Base-by-base conservation (phyloP, 176 grass and related monocot species). In the Cymbopogon citratus region DNA sequence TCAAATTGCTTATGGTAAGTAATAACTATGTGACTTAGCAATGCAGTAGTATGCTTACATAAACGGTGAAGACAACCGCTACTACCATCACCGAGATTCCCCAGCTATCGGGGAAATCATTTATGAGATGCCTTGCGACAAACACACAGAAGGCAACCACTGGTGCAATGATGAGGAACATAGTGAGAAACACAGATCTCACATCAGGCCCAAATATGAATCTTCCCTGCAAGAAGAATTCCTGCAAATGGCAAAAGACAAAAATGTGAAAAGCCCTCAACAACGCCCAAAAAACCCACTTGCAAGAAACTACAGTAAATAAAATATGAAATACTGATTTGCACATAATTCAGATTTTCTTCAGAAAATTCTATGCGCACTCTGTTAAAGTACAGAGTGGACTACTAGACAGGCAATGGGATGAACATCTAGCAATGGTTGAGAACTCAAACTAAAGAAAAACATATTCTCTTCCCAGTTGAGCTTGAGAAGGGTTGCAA, bases 201-300 rank as follows among this genome's bases (percentile, higher is more conserved):
- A 78, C 92, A 85, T 98, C 95, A 49, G 95, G 95, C 54, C 95
- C 95, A 92, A 93, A 98, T 84, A 98, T 95, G 84, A 98, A 93
- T 80, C 95, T 94, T 83, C 95, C 95, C 89, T 88, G 86, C 83
- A 98, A 89, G 79, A 98, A 84, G 82, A 98, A 98, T 79, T 86
- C 85, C 95, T 98, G 87, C 48, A 75, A 63, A 88, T 25, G 63
- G 14, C 26, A 33, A 80, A 63, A 87, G 15, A 71, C 12, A 62
- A 69, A 5, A 65, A 66, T 36, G 33, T 76, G 36, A 81, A 52
- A 74, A 67, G 8, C 43, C 68, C 71, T 60, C 33, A 77, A 54
- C 9, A 5, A 71, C 38, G 48, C 45, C 24, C 9, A 12, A 33
- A 31, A 72, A 51, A 80, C 12, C 1, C 8, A 21, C 19, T 31